Percentiles rank a stretch among this genome's conserved stretches.
Evolutionary conservation across 495 filamentous ascomycete genomes (phyloP).

Genomic region (Podospora pseudoanserina): DNA sequence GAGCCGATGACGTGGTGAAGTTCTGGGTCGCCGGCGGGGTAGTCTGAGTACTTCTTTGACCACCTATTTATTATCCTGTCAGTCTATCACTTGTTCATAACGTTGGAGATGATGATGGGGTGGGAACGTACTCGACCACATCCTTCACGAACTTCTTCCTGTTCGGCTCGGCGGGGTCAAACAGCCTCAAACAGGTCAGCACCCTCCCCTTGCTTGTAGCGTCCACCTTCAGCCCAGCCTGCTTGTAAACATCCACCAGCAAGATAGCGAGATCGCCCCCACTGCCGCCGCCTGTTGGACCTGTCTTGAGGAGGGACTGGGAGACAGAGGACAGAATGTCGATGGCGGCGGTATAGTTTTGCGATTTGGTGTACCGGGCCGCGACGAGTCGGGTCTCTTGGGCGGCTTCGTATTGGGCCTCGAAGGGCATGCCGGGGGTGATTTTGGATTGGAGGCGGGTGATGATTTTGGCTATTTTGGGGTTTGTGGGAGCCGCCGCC

Average conservation of each 20-base stretch:
- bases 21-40: constrained; percentile 90
- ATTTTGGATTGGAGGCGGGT: constrained; percentile 63
- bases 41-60: constrained; percentile 78
- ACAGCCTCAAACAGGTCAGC: constrained; percentile 66
- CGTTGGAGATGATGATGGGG: constrained; percentile 4
- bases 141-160: constrained; percentile 88
- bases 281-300: constrained; percentile 86
- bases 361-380: constrained; percentile 81
- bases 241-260: constrained; percentile 82
- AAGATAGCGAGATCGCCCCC: constrained; percentile 86
- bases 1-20: constrained; percentile 89
- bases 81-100: not conserved
- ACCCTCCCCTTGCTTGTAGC: constrained; percentile 57
- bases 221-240: constrained; percentile 71
- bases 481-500: not conserved
- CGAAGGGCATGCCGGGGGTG: constrained; percentile 71
- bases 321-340: constrained; percentile 84
- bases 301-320: constrained; percentile 76
- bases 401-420: constrained; percentile 78
- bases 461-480: constrained; percentile 50
- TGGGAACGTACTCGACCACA: constrained; percentile 64
- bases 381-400: constrained; percentile 95
- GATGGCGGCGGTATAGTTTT: constrained; percentile 77
- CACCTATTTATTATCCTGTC: constrained; percentile 50
- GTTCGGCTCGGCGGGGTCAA: constrained; percentile 78